Evolutionary conservation across 225 moss, liverwort and hornwort species (phyloP), one percentile per base, ranked within the genome.

Genomic region (Takakia lepidozioides): DNA sequence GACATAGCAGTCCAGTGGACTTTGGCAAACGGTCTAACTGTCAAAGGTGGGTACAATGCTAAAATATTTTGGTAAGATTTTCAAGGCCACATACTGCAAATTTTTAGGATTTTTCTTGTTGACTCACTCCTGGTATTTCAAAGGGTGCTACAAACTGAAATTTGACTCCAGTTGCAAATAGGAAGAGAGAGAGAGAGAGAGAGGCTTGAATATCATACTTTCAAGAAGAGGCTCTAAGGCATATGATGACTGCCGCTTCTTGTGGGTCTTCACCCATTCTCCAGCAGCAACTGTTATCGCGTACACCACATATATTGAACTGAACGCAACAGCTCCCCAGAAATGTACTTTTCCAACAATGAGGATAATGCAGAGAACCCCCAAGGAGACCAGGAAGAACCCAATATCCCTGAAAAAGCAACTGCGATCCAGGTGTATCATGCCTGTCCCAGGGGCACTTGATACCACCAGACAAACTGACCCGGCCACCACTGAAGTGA

Each of bases 401-500:
- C 80, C 80, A 10, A 88, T 76, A 49, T 99, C 98, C 54, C 91
- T 75, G 9, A 87, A 67, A 55, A 99, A 99, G 72, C 87, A 85
- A 49, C 72, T 68, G 37, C 78, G 75, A 55, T 91, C 87, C 48
- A 99, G 66, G 40, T 60, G 63, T n/a, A 93, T 30, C 27, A 63
- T 51, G 27, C 61, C 60, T 22, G 48, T 57, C 56, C 42, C 52
- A 26, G 49, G 58, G 19, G 62, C 61, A 18, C 57, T 66, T 2
- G 85, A 87, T 38, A 91, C 83, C 69, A 87, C 82, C 61, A 99
- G 58, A 51, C 85, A 81, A 27, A 91, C 91, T 19, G 85, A 76
- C 19, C 98, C 98, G 55, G 91, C 91, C 28, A 99, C 98, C 40
- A 99, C 74, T 25, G 87, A 82, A 30, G 79, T 85, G 32, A 99